Conservation (phyloP, 1,284 basidiomycete genomes). For the Amylostereum chailletii region DNA sequence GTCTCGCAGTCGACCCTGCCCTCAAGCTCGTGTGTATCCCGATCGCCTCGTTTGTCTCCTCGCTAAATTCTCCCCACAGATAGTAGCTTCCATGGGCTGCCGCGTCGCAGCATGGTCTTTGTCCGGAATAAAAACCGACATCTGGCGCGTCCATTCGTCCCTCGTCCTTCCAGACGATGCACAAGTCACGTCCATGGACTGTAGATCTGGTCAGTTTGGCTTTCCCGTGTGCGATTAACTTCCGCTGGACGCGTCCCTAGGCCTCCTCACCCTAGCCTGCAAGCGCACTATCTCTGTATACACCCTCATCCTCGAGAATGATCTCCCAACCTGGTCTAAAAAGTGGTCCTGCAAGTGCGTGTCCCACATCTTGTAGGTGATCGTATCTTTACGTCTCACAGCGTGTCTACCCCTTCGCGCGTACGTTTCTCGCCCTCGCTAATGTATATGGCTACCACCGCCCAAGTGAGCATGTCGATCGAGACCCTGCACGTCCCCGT, state of each 20-base stretch:
- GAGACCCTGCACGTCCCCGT: neutral
- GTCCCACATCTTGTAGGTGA: neutral
- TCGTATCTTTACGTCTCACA: slow-evolving; percentile 15
- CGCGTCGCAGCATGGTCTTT: slow-evolving; percentile 68
- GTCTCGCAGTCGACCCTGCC: slow-evolving; percentile 58
- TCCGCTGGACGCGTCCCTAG: slow-evolving; percentile 27
- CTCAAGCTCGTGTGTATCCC: slow-evolving; percentile 65
- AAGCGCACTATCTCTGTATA: slow-evolving; percentile 54
- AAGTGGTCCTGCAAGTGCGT: slow-evolving; percentile 64
- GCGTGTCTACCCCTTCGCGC: slow-evolving; percentile 39
- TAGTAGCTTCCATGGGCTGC: slow-evolving; percentile 58
- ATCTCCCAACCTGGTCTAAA: slow-evolving; percentile 69
- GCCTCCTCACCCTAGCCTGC: slow-evolving; percentile 62
- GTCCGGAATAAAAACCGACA: slow-evolving; percentile 48
- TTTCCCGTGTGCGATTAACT: slow-evolving; percentile 5
- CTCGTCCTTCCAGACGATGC: slow-evolving; percentile 49
- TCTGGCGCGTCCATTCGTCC: slow-evolving; percentile 76
- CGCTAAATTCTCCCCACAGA: slow-evolving; percentile 29
- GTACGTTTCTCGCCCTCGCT: slow-evolving; percentile 65
- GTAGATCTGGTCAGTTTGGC: slow-evolving; percentile 46
- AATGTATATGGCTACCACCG: slow-evolving; percentile 61
- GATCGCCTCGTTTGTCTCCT: neutral
- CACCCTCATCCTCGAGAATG: slow-evolving; percentile 67
- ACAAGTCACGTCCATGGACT: slow-evolving; percentile 53
- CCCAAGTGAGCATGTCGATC: slow-evolving; percentile 32